Conservation (phyloP, 192 early-diverging fungal genomes). For the Coemansia furcata region DNA sequence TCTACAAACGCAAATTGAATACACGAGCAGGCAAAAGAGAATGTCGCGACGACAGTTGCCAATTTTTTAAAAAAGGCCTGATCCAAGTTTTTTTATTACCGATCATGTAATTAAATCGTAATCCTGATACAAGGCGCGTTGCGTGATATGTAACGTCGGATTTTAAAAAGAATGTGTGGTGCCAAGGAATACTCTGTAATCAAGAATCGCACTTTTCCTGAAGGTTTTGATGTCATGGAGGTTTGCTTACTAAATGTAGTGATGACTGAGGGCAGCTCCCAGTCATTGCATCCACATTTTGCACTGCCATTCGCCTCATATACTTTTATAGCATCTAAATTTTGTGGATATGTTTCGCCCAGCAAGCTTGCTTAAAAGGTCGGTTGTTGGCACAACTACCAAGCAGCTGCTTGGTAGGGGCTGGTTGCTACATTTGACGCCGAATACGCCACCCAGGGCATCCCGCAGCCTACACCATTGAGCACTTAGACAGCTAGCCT, state of each 20-base stretch:
- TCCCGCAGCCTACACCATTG: not conserved
- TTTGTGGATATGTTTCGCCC: not conserved
- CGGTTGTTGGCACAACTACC: not conserved
- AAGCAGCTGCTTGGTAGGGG: not conserved
- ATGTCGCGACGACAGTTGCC: not conserved
- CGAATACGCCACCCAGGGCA: not conserved
- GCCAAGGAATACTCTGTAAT: not conserved
- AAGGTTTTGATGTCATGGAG: not conserved
- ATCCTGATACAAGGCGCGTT: not conserved
- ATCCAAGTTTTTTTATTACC: conserved; percentile 1
- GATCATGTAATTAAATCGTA: not conserved
- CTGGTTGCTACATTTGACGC: not conserved
- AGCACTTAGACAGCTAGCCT: not conserved
- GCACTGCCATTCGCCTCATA: not conserved
- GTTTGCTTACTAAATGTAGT: not conserved
- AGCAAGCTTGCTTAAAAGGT: not conserved
- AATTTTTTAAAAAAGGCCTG: not conserved
- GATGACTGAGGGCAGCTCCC: not conserved
- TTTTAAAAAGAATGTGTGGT: not conserved
- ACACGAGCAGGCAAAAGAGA: not conserved
- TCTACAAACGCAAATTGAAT: not conserved
- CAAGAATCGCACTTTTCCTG: not conserved
- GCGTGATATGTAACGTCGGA: not conserved
- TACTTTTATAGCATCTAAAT: not conserved
- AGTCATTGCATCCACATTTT: not conserved